phyloP scores from a whole-genome alignment of 2,329 filamentous ascomycete species.

The Sclerotinia glacialis region DNA sequence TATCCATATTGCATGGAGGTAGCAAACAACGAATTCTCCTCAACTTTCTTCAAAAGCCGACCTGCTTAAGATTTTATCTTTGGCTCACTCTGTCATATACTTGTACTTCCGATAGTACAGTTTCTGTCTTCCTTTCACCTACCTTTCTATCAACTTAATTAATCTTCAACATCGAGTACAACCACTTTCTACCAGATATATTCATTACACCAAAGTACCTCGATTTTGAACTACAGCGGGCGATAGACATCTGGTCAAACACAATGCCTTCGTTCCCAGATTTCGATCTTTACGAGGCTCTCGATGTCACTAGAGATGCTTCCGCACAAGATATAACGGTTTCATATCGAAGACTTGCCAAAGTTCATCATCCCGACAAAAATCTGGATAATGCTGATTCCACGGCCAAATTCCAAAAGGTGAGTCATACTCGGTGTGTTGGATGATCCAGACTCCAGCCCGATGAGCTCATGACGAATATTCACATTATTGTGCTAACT shows the following conservation, averaged over 20 bases:
- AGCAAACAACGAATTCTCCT: neutral
- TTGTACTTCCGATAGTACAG: neutral
- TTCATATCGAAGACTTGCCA: slow-evolving; percentile 27
- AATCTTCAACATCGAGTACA: neutral
- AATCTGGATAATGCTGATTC: slow-evolving; percentile 26
- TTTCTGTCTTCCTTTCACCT: neutral
- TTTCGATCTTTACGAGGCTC: slow-evolving; percentile 27
- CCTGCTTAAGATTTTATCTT: neutral
- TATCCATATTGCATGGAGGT: neutral
- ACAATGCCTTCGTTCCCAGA: slow-evolving; percentile 24
- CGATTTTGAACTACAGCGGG: neutral
- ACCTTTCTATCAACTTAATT: neutral
- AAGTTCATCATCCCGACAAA: slow-evolving; percentile 30
- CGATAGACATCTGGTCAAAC: neutral
- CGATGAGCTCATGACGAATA: neutral
- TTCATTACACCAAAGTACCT: neutral
- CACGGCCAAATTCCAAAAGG: slow-evolving; percentile 28
- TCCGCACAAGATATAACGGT: slow-evolving; percentile 25
- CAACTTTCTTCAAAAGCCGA: neutral
- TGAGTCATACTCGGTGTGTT: neutral
- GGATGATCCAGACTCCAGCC: neutral
- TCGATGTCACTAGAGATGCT: slow-evolving; percentile 24
- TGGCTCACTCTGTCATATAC: neutral
- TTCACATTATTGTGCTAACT: neutral
- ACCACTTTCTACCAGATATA: neutral